phyloP scores from a whole-genome alignment of 2,329 filamentous ascomycete species.

The Lachnellula occidentalis region DNA sequence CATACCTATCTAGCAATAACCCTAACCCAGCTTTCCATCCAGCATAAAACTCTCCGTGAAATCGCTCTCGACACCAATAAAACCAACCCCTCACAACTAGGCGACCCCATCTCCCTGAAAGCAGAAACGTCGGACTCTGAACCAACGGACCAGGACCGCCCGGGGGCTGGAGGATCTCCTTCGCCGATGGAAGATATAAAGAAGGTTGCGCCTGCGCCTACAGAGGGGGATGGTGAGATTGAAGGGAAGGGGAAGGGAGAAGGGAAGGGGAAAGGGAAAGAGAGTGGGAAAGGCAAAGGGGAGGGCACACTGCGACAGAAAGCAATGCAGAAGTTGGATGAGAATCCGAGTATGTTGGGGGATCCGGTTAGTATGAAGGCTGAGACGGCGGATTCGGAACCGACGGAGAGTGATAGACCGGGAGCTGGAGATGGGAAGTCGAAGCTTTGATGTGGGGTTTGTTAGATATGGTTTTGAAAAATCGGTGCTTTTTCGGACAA shows the following conservation, averaged over 20 bases:
- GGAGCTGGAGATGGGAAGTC: conserved; percentile 13
- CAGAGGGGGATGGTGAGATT: conserved; percentile 8
- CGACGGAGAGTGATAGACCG: conserved; percentile 18
- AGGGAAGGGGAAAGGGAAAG: conserved; percentile 17
- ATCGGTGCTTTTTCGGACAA: too few species aligned
- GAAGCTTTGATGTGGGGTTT: conserved; percentile 6
- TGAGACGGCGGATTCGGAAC: conserved; percentile 16
- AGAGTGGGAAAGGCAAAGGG: too few species aligned
- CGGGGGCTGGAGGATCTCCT: background rate
- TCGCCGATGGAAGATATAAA: conserved; percentile 3
- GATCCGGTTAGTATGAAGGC: too few species aligned
- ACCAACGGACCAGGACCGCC: conserved; percentile 7
- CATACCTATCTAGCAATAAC: background rate
- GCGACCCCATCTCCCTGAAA: conserved; percentile 20
- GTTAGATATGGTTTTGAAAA: background rate
- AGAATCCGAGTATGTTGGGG: too few species aligned
- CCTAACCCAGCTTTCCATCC: too few species aligned
- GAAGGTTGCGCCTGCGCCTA: conserved; percentile 7
- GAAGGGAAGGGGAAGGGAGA: conserved; percentile 13
- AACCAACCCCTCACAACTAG: conserved; percentile 20
- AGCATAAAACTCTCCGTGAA: conserved; percentile 13
- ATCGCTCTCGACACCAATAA: conserved; percentile 13
- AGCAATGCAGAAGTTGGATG: too few species aligned
- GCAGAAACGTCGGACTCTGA: conserved; percentile 10
- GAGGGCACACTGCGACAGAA: too few species aligned